Conservation (phyloP, 2,329 filamentous ascomycete species). For the Trichophyton rubrum region DNA sequence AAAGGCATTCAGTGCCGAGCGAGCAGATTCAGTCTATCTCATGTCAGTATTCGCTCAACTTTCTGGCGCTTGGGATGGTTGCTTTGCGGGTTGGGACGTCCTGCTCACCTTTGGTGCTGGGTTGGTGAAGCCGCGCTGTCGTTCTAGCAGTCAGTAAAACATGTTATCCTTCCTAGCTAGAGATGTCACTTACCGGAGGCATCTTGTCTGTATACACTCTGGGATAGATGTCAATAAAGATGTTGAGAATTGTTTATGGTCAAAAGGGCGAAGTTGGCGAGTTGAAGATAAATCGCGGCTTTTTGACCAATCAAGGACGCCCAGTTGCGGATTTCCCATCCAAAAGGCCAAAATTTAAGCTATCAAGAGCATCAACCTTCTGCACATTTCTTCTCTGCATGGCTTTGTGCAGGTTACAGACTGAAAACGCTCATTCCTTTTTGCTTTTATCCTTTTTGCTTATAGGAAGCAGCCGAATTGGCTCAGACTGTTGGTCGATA, state of each 20-base stretch:
- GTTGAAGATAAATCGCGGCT: background rate
- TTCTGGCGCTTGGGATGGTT: background rate
- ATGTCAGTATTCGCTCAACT: background rate
- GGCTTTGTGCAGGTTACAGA: too few relatives aligned
- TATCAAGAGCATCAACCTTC: too few relatives aligned
- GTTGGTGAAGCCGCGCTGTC: constrained; percentile 37
- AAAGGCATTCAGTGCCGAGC: constrained; percentile 67
- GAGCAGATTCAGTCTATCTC: constrained; percentile 47
- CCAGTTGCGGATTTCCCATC: too few relatives aligned
- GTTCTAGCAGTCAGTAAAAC: background rate
- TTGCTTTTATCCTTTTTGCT: too few relatives aligned
- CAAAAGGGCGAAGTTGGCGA: background rate
- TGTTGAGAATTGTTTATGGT: background rate
- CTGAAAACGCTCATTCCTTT: too few relatives aligned
- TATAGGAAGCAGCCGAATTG: too few relatives aligned
- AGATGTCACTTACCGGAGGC: background rate
- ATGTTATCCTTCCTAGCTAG: background rate
- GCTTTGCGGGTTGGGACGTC: background rate
- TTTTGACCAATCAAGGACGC: too few relatives aligned
- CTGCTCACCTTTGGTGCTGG: constrained; percentile 33
- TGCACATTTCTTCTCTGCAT: too few relatives aligned
- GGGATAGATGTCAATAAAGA: background rate
- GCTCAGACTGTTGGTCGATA: too few relatives aligned
- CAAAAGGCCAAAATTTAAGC: too few relatives aligned
- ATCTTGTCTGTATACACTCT: background rate